Evolutionary conservation across 805 yeast species (phyloP).

Genomic region (Candida dendrica): DNA sequence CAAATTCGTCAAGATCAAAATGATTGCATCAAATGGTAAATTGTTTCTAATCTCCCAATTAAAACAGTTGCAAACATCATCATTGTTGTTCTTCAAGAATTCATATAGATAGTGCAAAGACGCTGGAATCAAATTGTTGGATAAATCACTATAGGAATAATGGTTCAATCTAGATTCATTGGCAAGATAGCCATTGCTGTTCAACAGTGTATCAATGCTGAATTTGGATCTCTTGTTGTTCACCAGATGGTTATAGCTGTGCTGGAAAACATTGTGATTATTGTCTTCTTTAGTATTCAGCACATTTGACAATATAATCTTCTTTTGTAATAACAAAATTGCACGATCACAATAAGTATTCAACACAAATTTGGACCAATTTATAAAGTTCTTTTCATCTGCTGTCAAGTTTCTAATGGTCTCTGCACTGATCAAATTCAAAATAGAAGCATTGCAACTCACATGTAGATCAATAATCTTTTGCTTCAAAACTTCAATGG

Average conservation of each 20-base stretch:
- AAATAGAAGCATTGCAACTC: conserved; percentile 42
- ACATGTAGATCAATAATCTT: conserved; percentile 45
- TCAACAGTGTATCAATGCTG: conserved; percentile 16
- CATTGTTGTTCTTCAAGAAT: conserved; percentile 43
- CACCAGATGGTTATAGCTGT: conserved; percentile 22
- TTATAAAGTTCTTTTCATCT: conserved; percentile 32
- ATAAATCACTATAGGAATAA: conserved; percentile 45
- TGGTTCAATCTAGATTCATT: neutral
- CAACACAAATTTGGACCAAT: conserved; percentile 39
- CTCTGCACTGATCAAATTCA: conserved; percentile 28
- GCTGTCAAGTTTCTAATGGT: conserved; percentile 31
- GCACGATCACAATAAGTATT: conserved; percentile 52
- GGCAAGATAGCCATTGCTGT: conserved; percentile 1
- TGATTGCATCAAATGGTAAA: conserved; percentile 54
- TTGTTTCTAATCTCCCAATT: conserved; percentile 58
- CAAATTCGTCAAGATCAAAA: conserved; percentile 43
- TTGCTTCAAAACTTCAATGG: conserved; percentile 36
- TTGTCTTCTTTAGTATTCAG: conserved; percentile 19
- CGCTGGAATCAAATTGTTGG: conserved; percentile 48
- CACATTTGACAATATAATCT: conserved; percentile 24
- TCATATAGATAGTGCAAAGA: conserved; percentile 49
- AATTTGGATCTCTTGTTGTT: conserved; percentile 19
- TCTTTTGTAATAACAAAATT: conserved; percentile 31
- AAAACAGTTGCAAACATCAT: conserved; percentile 40
- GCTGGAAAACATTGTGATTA: conserved; percentile 17